Evolutionary conservation across 2,329 filamentous ascomycete species (phyloP), one percentile per base, ranked within the genome.

Genomic region (Alternaria sp.): DNA sequence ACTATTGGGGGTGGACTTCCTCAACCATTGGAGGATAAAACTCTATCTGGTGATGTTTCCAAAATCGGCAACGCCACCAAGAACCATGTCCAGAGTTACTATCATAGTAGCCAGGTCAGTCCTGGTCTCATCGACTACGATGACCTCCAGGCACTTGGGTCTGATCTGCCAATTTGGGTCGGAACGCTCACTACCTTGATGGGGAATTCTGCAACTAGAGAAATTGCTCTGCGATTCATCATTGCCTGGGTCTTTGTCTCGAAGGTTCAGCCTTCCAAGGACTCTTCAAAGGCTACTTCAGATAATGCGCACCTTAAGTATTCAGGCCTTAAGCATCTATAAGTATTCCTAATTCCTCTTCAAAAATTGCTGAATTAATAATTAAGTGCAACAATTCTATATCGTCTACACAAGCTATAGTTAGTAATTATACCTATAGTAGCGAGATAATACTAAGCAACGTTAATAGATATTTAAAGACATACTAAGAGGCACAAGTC

Each of bases 61-160:
- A 75, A 71, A 13, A 72, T 78, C 26, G 63, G 70, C 51, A 72
- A 66, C 33, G 54, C 66, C 28, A 74, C 78, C 61, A 76, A 77
- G 29, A 77, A 75, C 24, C 75, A 78, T 33, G 73, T 76, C 29
- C 71, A 74, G 50, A 77, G 70, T 45, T 78, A 72, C 56, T 78
- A 78, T 39, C 70, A 75, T 41, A 62, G 34, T 2, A 54, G 59
- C 5, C 59, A 51, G n/a, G 62, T 71, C 1, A 70, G 56, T 26
- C 51, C 65, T 4, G 68, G 62, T 6, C 23, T 68, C 11, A 51
- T 74, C 5, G 72, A 72, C 31, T 29, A 65, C 5, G 68, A 69
- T 9, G 63, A 70, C 34, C 54, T 74, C 24, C 65, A 68, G 17
- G 61, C 60, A 14, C 50, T 74, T 5, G 69, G 72, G 10, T 45